phyloP scores from a whole-genome alignment of 495 filamentous ascomycete species.

The Penicillium odoratum region DNA sequence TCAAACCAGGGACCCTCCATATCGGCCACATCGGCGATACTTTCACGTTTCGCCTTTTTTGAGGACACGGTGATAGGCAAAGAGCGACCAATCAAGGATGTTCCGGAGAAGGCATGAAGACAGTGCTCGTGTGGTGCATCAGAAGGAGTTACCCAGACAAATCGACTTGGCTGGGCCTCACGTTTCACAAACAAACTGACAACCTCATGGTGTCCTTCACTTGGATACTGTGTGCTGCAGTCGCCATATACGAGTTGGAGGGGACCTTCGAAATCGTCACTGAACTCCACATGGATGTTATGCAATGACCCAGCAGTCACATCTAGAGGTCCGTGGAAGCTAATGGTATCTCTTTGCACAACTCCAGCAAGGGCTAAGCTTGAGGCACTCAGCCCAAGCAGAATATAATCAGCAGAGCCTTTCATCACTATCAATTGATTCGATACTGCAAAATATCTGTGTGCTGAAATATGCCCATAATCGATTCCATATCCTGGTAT shows the following conservation, averaged over 20 bases:
- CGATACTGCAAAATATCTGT: not conserved
- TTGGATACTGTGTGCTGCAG: slow-evolving; percentile 20
- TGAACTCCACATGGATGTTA: slow-evolving; percentile 33
- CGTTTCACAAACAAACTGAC: slow-evolving; percentile 28
- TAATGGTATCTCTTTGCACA: slow-evolving; percentile 15
- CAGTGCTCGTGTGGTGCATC: slow-evolving; percentile 32
- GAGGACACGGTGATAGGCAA: slow-evolving; percentile 22
- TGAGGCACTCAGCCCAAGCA: slow-evolving; percentile 16
- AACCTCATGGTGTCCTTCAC: slow-evolving; percentile 29
- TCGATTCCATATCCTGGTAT: not conserved
- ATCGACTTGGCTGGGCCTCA: slow-evolving; percentile 28
- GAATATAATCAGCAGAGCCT: slow-evolving; percentile 6
- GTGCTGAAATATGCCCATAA: not conserved
- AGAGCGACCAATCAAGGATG: slow-evolving; percentile 25
- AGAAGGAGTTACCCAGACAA: slow-evolving; percentile 35
- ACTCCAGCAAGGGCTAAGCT: slow-evolving; percentile 13
- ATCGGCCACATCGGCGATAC: slow-evolving; percentile 47
- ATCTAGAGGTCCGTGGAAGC: slow-evolving; percentile 12
- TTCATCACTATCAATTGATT: slow-evolving; percentile 7
- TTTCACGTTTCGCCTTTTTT: slow-evolving; percentile 24
- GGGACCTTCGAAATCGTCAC: slow-evolving; percentile 29
- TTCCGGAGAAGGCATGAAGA: slow-evolving; percentile 34
- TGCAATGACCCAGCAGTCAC: slow-evolving; percentile 35
- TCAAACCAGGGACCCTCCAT: slow-evolving; percentile 68
- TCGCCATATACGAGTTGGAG: slow-evolving; percentile 36